These are phyloP conservation scores for Venturia effusa DNA, from an alignment of 2,329 filamentous ascomycete species.

Conservation along the genomic window DNA sequence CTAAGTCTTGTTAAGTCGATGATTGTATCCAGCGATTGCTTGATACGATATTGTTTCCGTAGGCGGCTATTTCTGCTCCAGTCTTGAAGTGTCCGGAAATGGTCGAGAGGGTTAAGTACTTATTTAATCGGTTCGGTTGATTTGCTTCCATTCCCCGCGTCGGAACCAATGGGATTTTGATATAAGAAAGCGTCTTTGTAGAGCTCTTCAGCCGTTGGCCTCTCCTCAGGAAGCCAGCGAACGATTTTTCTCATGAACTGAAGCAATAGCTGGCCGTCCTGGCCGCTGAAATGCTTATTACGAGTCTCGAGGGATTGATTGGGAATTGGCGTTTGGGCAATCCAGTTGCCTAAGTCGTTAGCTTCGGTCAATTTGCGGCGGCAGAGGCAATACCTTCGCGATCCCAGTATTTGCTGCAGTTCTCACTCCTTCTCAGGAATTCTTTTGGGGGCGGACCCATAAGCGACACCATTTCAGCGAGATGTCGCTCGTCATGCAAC, in stretches of 20 bases:
- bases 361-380: neutral
- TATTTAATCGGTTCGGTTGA: neutral
- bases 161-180: neutral
- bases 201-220: too few species aligned
- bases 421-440: slow-evolving; percentile 24
- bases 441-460: slow-evolving; percentile 27
- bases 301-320: slow-evolving; percentile 18
- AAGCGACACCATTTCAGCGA: slow-evolving; percentile 25
- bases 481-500: slow-evolving; percentile 15
- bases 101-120: neutral
- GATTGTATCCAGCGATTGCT: too few species aligned
- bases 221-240: slow-evolving; percentile 20
- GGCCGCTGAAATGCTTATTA: slow-evolving; percentile 16
- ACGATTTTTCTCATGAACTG: slow-evolving; percentile 27
- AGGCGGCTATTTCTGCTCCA: too few species aligned
- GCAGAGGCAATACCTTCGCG: slow-evolving; percentile 10
- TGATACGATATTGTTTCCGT: too few species aligned
- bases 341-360: slow-evolving; percentile 18
- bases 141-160: neutral
- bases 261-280: slow-evolving; percentile 25
- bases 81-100: neutral
- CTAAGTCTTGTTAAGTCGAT: too few species aligned
- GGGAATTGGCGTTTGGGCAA: slow-evolving; percentile 18
- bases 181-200: slow-evolving; percentile 7
- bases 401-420: slow-evolving; percentile 20